phyloP scores from a whole-genome alignment of 2,329 filamentous ascomycete genomes.

The Bisporella sp. region DNA sequence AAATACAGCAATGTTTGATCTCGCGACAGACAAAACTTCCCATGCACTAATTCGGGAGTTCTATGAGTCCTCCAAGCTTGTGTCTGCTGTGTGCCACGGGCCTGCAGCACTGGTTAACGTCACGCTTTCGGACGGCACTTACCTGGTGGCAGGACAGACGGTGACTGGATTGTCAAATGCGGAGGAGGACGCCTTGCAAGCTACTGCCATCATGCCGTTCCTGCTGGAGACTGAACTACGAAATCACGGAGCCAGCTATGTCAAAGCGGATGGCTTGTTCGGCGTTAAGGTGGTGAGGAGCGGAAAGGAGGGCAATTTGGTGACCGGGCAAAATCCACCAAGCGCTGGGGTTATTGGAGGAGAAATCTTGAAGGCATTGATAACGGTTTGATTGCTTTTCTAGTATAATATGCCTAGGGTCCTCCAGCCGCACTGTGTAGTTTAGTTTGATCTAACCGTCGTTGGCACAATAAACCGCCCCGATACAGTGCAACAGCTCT shows the following conservation, averaged over 20 bases:
- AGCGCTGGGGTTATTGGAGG: conserved; percentile 24
- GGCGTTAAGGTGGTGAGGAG: conserved; percentile 27
- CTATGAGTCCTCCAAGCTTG: conserved; percentile 50
- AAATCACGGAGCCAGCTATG: conserved; percentile 44
- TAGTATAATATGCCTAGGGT: too few relatives aligned
- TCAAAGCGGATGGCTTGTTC: conserved; percentile 42
- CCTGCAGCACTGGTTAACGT: conserved; percentile 55
- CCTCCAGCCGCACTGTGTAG: too few relatives aligned
- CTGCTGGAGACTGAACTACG: conserved; percentile 47
- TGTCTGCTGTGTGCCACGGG: conserved; percentile 62
- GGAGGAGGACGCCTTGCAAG: conserved; percentile 39
- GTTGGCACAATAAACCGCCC: too few relatives aligned
- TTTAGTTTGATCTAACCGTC: too few relatives aligned
- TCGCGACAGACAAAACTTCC: conserved; percentile 47
- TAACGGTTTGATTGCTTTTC: too few relatives aligned
- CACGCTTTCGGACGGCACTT: conserved; percentile 41
- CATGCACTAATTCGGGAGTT: conserved; percentile 56
- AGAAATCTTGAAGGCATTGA: conserved; percentile 7
- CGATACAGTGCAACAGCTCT: too few relatives aligned
- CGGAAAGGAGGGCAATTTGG: conserved; percentile 28
- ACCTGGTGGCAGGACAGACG: conserved; percentile 46
- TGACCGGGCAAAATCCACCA: conserved; percentile 36
- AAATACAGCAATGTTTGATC: conserved; percentile 52
- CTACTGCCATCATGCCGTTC: conserved; percentile 45
- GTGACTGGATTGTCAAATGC: conserved; percentile 53